A percentile compares a stretch with the other conserved stretches of the same genome.
phyloP scores from a whole-genome alignment of 2,329 filamentous ascomycete genomes.

The Talaromyces verruculosus region DNA sequence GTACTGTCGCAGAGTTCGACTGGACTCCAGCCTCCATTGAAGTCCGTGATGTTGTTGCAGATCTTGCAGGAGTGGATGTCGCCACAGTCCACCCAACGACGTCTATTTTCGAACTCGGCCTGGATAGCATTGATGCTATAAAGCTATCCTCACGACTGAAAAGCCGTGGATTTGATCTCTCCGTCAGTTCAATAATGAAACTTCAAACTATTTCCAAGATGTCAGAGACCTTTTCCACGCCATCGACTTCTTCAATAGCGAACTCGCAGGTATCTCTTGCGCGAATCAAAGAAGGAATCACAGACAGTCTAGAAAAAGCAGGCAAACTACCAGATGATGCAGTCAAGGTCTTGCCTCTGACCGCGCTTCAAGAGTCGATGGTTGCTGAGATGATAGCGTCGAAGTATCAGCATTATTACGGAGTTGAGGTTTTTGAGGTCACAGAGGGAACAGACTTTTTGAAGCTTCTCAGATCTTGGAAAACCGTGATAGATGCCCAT shows the following conservation, averaged over 20 bases:
- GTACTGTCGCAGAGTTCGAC: constrained; percentile 44
- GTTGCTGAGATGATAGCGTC: constrained; percentile 77
- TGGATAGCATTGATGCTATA: constrained; percentile 91
- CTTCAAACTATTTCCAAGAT: constrained; percentile 67
- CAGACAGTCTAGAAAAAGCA: constrained; percentile 36
- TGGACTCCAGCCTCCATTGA: constrained; percentile 58
- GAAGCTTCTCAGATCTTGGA: constrained; percentile 63
- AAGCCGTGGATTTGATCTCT: constrained; percentile 58
- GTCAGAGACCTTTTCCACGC: constrained; percentile 29
- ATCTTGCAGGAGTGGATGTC: constrained; percentile 56
- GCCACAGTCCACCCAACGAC: constrained; percentile 57
- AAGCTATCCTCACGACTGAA: constrained; percentile 74
- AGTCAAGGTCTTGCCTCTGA: constrained; percentile 68
- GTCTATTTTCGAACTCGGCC: constrained; percentile 75
- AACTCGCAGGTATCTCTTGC: constrained; percentile 24
- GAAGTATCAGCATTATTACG: constrained; percentile 75
- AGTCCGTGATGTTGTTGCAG: constrained; percentile 64
- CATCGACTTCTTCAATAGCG: constrained; percentile 29
- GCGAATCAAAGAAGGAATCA: constrained; percentile 36
- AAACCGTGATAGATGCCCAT: constrained; percentile 56
- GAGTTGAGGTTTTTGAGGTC: constrained; percentile 73
- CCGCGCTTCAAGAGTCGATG: constrained; percentile 84
- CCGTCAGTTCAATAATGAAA: constrained; percentile 76
- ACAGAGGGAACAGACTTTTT: constrained; percentile 54
- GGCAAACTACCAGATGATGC: constrained; percentile 45